Evolutionary conservation across 2,329 filamentous ascomycete species (phyloP).

Genomic region (Fusarium algeriense): DNA sequence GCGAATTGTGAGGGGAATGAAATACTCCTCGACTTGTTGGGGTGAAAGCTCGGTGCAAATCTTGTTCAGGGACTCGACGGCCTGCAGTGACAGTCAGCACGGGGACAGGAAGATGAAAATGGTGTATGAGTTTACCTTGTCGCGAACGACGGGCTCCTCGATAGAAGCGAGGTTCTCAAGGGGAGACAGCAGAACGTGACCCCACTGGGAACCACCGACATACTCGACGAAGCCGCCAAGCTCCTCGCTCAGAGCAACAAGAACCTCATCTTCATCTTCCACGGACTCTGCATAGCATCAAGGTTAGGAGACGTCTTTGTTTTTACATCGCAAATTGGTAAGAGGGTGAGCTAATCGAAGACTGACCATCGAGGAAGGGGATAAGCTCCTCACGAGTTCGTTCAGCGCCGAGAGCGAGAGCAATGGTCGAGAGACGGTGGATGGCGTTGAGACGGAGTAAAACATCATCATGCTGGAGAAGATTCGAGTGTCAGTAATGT

Average conservation of each 20-base stretch:
- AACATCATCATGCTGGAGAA: conserved; percentile 91
- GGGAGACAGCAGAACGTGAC: conserved; percentile 95
- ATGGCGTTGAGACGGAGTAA: conserved; percentile 98
- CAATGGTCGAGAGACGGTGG: conserved; percentile 97
- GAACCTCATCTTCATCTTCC: conserved; percentile 98
- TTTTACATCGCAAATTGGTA: conserved; percentile 24
- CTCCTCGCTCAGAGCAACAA: conserved; percentile 97
- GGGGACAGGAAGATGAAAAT: background rate
- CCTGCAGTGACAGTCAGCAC: conserved; percentile 64
- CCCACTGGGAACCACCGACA: conserved; percentile 92
- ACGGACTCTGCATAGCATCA: conserved; percentile 80
- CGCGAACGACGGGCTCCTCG: conserved; percentile 95
- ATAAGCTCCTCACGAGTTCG: conserved; percentile 98
- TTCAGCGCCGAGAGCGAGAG: conserved; percentile 93
- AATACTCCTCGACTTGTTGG: conserved; percentile 95
- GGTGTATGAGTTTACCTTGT: conserved; percentile 77
- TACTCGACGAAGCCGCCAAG: conserved; percentile 97
- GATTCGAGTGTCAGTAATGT: conserved; percentile 39
- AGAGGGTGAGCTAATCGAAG: conserved; percentile 40
- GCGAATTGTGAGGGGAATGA: conserved; percentile 94
- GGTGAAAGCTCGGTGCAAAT: conserved; percentile 93
- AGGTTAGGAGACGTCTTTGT: conserved; percentile 37
- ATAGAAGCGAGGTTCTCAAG: conserved; percentile 98
- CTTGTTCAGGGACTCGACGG: conserved; percentile 99
- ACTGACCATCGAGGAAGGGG: conserved; percentile 96